Evolutionary conservation across 805 yeast species (phyloP).

Genomic region (Starmera dryadoides): DNA sequence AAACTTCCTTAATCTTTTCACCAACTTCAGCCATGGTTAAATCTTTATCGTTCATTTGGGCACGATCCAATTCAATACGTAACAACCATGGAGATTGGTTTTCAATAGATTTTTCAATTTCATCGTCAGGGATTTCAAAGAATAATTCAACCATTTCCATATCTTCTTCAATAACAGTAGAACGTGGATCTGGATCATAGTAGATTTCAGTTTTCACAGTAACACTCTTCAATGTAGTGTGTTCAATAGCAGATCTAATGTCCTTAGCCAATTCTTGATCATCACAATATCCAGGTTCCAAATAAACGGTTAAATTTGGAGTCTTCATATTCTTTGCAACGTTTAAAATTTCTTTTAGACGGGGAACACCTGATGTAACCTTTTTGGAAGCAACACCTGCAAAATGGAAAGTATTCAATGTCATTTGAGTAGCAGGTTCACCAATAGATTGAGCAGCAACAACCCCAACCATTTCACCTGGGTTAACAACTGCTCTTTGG

Average conservation of each 20-base stretch:
- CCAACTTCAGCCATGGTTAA: constrained; percentile 98
- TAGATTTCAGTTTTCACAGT: constrained; percentile 96
- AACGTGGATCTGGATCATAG: constrained; percentile 97
- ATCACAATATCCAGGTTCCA: constrained; percentile 69
- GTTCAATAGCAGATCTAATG: constrained; percentile 95
- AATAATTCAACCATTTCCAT: constrained; percentile 95
- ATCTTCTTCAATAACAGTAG: constrained; percentile 96
- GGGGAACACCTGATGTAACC: constrained; percentile 95
- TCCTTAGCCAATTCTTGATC: constrained; percentile 93
- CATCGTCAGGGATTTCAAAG: constrained; percentile 96
- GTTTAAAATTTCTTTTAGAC: constrained; percentile 94
- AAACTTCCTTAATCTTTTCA: constrained; percentile 84
- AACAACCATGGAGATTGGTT: constrained; percentile 97
- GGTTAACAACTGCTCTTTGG: constrained; percentile 84
- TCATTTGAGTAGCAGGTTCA: constrained; percentile 98
- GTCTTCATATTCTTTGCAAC: constrained; percentile 98
- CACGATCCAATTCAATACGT: constrained; percentile 95
- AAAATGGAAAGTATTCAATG: constrained; percentile 94
- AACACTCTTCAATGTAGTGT: constrained; percentile 88
- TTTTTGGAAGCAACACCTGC: constrained; percentile 97
- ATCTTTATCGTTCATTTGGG: constrained; percentile 97
- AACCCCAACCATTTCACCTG: constrained; percentile 99
- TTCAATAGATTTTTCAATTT: constrained; percentile 87
- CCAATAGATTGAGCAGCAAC: constrained; percentile 97
- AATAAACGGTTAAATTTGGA: constrained; percentile 97